A percentile compares a stretch with the other conserved stretches of the same genome.
These are phyloP conservation scores for Colletotrichum lentis DNA, from an alignment of 2,329 filamentous ascomycete species.

Conservation along the genomic window DNA sequence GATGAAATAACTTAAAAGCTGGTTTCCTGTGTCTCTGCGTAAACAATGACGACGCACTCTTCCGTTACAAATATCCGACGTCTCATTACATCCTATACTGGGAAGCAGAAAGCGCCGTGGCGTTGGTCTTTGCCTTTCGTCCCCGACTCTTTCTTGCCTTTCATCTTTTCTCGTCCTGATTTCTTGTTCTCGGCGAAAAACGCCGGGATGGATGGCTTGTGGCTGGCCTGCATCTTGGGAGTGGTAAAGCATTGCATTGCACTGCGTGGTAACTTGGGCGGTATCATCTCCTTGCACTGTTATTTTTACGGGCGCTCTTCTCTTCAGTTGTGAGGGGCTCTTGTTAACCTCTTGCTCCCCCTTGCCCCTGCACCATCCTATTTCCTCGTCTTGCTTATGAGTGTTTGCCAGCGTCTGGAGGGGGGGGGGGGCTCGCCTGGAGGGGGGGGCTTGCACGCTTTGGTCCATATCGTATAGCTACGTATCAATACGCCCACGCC, in stretches of 20 bases:
- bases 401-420: conserved; percentile 4
- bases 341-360: no score
- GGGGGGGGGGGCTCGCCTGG: no score
- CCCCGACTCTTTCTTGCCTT: not conserved
- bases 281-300: not conserved
- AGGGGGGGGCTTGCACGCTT: not conserved
- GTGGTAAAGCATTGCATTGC: conserved; percentile 29
- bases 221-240: conserved; percentile 32
- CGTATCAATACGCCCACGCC: not conserved
- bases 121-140: not conserved
- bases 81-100: not conserved
- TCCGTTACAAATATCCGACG: not conserved
- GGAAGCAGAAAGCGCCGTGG: conserved; percentile 4
- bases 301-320: not conserved
- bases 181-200: conserved; percentile 8
- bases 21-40: not conserved
- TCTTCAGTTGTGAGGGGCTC: not conserved
- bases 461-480: not conserved
- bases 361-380: not conserved
- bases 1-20: conserved; percentile 26
- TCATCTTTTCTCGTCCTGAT: not conserved
- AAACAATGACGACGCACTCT: not conserved
- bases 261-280: conserved; percentile 21
- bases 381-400: not conserved
- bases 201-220: conserved; percentile 7